Evolutionary conservation across 2,329 filamentous ascomycete species (phyloP).

Genomic region (Pleurostoma richardsiae): DNA sequence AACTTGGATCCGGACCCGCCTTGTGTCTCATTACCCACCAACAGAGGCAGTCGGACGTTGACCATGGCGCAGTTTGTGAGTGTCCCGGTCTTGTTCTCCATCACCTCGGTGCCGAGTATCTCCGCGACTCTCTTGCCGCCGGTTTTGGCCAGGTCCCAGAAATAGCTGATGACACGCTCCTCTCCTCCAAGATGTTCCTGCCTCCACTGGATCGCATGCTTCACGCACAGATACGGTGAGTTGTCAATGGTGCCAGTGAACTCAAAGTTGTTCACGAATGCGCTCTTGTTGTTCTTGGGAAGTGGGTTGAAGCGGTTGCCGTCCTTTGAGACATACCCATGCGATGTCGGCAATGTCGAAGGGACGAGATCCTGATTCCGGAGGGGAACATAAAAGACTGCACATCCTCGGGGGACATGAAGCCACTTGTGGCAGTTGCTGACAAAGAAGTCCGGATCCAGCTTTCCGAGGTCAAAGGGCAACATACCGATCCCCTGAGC

Average conservation of each 20-base stretch:
- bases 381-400: constrained; percentile 71
- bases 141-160: constrained; percentile 54
- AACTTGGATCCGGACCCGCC: constrained; percentile 19
- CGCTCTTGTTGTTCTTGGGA: constrained; percentile 40
- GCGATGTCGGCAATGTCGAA: constrained; percentile 72
- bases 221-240: constrained; percentile 65
- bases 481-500: constrained; percentile 84
- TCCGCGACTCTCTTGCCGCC: constrained; percentile 58
- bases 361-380: constrained; percentile 73
- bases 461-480: constrained; percentile 56
- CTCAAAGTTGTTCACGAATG: constrained; percentile 68
- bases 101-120: constrained; percentile 62
- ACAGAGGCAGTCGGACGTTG: constrained; percentile 70
- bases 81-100: constrained; percentile 61
- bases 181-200: constrained; percentile 68
- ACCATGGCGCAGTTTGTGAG: constrained; percentile 64
- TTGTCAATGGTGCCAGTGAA: constrained; percentile 74
- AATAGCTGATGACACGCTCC: constrained; percentile 60
- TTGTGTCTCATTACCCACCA: constrained; percentile 12
- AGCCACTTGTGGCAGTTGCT: constrained; percentile 93
- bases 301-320: constrained; percentile 31
- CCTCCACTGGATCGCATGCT: constrained; percentile 68
- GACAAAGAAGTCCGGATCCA: constrained; percentile 82
- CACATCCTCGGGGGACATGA: constrained; percentile 71
- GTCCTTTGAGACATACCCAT: constrained; percentile 59